phyloP scores from a whole-genome alignment of 208 protist genomes.

The Acanthamoeba castellanii region DNA sequence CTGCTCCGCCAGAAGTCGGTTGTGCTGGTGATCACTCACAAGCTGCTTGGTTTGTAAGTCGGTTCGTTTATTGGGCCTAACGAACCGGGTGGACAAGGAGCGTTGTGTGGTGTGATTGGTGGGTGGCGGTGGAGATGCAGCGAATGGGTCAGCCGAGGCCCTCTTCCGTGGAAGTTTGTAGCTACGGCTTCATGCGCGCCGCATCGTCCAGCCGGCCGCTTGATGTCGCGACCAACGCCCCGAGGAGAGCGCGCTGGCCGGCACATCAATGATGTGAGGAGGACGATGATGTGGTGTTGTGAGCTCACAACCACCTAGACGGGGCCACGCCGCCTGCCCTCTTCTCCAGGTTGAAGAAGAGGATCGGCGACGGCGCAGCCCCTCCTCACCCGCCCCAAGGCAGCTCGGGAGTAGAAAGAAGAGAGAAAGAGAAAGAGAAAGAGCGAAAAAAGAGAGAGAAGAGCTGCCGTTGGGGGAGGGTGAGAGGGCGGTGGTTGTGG shows the following conservation, averaged over 20 bases:
- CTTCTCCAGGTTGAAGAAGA: too few species aligned
- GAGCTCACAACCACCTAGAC: not conserved
- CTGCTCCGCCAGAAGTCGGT: too few species aligned
- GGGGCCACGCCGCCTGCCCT: not conserved
- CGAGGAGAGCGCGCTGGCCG: not conserved
- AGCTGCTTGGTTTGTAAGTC: not conserved
- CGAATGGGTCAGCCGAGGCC: conserved; percentile 5
- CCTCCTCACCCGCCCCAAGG: not conserved
- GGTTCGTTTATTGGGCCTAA: not conserved
- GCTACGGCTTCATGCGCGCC: conserved; percentile 14
- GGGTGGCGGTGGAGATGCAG: not conserved
- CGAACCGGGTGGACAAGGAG: too few species aligned
- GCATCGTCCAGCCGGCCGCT: not conserved
- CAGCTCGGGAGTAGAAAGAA: not conserved
- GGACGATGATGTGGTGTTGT: not conserved
- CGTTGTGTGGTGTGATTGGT: not conserved
- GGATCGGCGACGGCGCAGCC: not conserved
- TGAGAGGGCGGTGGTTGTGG: not conserved
- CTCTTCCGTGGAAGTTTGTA: conserved; percentile 24
- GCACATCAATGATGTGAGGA: not conserved
- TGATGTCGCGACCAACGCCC: not conserved
- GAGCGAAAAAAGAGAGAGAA: not conserved
- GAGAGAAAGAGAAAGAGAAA: not conserved
- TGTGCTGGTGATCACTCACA: too few species aligned
- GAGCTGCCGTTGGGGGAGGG: not conserved